Conservation (phyloP, 495 filamentous ascomycete species). For the Aspergillus steynii region DNA sequence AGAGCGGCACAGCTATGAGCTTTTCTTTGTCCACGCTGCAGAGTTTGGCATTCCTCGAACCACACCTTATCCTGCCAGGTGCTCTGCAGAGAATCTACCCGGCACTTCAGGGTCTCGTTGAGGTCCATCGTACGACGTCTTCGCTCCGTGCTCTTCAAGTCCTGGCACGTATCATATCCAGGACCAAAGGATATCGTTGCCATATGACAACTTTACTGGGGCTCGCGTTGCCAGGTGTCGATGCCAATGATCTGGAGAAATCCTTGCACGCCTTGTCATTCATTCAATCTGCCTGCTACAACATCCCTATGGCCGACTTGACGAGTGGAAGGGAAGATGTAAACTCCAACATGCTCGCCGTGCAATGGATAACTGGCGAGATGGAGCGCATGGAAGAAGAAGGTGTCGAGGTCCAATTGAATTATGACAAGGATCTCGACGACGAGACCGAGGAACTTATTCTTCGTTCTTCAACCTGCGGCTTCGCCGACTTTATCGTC, state of each 20-base stretch:
- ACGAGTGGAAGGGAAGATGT: constrained; percentile 68
- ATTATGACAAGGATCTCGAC: constrained; percentile 78
- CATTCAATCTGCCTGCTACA: constrained; percentile 92
- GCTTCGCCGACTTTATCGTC: constrained; percentile 87
- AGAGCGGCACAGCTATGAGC: constrained; percentile 86
- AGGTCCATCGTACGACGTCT: constrained; percentile 95
- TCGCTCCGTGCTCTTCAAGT: constrained; percentile 88
- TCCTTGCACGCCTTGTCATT: constrained; percentile 92
- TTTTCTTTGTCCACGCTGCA: constrained; percentile 90
- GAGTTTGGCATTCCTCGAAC: constrained; percentile 85
- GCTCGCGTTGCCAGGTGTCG: constrained; percentile 89
- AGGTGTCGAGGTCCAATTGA: constrained; percentile 77
- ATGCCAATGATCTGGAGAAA: constrained; percentile 97
- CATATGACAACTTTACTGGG: constrained; percentile 92
- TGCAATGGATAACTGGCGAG: constrained; percentile 91
- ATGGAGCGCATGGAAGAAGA: constrained; percentile 91
- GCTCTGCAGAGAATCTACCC: constrained; percentile 96
- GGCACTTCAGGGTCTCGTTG: constrained; percentile 91
- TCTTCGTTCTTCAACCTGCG: constrained; percentile 92
- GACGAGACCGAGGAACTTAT: constrained; percentile 89
- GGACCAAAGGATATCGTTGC: constrained; percentile 89
- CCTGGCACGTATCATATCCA: constrained; percentile 83
- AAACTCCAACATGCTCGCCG: constrained; percentile 73
- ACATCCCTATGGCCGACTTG: constrained; percentile 85
- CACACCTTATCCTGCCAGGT: constrained; percentile 88